Evolutionary conservation across 495 filamentous ascomycete genomes (phyloP).

Genomic region (Tetracladium setigerum): DNA sequence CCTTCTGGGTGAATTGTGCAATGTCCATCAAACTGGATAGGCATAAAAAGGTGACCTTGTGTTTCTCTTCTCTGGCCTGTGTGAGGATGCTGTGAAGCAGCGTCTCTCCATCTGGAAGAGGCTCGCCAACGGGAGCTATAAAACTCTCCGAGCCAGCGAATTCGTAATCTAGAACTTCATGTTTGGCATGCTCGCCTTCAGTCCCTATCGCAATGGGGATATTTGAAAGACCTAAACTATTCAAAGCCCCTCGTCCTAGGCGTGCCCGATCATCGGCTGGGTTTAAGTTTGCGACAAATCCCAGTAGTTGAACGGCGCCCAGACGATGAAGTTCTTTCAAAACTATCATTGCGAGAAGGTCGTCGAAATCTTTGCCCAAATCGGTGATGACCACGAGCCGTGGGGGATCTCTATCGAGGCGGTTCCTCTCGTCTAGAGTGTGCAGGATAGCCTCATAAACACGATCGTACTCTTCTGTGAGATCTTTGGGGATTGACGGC

Average conservation of each 20-base stretch:
- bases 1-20: conserved; percentile 1
- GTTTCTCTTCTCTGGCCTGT: neutral
- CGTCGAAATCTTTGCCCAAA: conserved; percentile 18
- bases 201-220: conserved; percentile 14
- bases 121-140: conserved; percentile 3
- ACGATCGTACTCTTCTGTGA: conserved; percentile 5
- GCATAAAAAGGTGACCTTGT: conserved; percentile 11
- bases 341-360: conserved; percentile 11
- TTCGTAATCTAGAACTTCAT: conserved; percentile 9
- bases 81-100: conserved; percentile 7
- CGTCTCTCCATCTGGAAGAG: conserved; percentile 6
- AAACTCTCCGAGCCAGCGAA: conserved; percentile 7
- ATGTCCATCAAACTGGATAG: conserved; percentile 19
- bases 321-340: conserved; percentile 16
- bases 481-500: conserved; percentile 6
- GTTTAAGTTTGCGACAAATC: conserved; percentile 18
- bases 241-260: conserved; percentile 17
- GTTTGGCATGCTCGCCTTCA: conserved; percentile 3
- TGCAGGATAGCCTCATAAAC: conserved; percentile 11
- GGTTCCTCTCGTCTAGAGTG: neutral
- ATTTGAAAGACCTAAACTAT: conserved; percentile 10
- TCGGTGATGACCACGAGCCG: conserved; percentile 15
- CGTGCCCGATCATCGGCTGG: conserved; percentile 8
- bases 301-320: conserved; percentile 11
- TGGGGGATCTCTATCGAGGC: neutral